A percentile compares a stretch with the other conserved stretches of the same genome.
phyloP scores from a whole-genome alignment of 345 rosid species.

The Moringa oleifera region DNA sequence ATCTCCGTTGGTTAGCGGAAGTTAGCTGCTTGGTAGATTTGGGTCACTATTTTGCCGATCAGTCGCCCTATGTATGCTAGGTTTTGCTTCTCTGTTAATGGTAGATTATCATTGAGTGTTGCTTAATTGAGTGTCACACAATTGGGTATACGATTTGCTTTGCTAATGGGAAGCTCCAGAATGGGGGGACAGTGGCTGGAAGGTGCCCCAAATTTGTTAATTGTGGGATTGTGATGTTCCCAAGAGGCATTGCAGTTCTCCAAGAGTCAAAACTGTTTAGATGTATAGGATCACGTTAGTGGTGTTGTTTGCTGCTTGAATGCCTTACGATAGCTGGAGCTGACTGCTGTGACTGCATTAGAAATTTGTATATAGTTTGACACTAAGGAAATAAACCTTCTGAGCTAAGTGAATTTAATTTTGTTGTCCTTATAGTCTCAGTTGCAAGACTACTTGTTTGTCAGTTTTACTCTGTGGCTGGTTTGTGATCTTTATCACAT shows the following conservation, averaged over 20 bases:
- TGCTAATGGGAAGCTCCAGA: not conserved
- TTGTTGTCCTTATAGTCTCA: not conserved
- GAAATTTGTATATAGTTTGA: too few relatives aligned
- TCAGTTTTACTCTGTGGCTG: conserved; percentile 24
- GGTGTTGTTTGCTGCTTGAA: not conserved
- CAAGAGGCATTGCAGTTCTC: not conserved
- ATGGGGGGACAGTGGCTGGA: not conserved
- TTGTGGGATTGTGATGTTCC: not conserved
- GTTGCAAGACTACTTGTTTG: conserved; percentile 40
- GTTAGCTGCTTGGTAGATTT: not conserved
- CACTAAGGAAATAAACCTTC: too few relatives aligned
- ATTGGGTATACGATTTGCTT: not conserved
- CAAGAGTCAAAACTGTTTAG: not conserved
- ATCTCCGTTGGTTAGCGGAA: too few relatives aligned
- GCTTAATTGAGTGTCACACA: too few relatives aligned
- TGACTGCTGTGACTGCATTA: too few relatives aligned
- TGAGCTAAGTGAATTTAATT: not conserved
- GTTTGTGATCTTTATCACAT: conserved; percentile 28
- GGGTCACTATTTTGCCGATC: not conserved
- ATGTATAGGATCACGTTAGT: too few relatives aligned
- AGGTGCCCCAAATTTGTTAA: not conserved
- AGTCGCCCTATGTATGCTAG: not conserved
- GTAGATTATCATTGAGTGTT: not conserved
- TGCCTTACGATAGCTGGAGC: not conserved
- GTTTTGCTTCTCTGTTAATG: not conserved